phyloP scores from a whole-genome alignment of 495 filamentous ascomycete genomes.

The Talaromyces stipitatus region DNA sequence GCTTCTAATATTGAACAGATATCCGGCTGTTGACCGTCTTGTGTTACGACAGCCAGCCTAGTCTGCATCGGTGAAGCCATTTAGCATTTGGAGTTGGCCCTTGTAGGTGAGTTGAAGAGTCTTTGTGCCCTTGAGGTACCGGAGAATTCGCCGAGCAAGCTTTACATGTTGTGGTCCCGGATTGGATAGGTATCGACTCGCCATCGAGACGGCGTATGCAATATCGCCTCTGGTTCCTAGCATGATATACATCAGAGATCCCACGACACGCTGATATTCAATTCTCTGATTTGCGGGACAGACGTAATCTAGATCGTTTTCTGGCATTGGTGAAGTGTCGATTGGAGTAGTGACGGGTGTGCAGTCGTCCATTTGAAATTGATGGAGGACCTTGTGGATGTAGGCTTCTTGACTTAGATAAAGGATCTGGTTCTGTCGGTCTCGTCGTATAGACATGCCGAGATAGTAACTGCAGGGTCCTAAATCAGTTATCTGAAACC shows the following conservation, averaged over 20 bases:
- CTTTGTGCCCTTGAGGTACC: conserved; percentile 17
- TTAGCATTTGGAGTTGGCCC: conserved; percentile 11
- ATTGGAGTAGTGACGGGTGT: conserved; percentile 9
- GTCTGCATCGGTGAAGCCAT: conserved; percentile 17
- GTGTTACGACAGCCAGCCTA: conserved; percentile 16
- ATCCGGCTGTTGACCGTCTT: conserved; percentile 20
- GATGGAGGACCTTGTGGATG: conserved; percentile 12
- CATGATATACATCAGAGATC: conserved; percentile 18
- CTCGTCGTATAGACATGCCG: conserved; percentile 18
- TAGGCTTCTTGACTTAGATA: conserved; percentile 15
- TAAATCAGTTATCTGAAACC: conserved; percentile 26
- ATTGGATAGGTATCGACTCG: conserved; percentile 14
- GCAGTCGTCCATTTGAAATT: conserved; percentile 11
- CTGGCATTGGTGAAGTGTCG: conserved; percentile 7
- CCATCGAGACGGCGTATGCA: conserved; percentile 11
- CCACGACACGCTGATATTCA: conserved; percentile 13
- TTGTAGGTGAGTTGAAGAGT: conserved; percentile 13
- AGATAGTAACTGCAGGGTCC: conserved; percentile 24
- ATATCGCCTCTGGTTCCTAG: conserved; percentile 16
- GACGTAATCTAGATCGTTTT: conserved; percentile 6
- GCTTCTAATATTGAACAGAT: conserved; percentile 27
- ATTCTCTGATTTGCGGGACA: conserved; percentile 3
- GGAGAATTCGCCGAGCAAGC: conserved; percentile 12
- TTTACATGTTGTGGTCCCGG: conserved; percentile 14
- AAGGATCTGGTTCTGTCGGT: conserved; percentile 15